Conservation (phyloP, 2,329 filamentous ascomycete species). For the Nectriaceae sp. region DNA sequence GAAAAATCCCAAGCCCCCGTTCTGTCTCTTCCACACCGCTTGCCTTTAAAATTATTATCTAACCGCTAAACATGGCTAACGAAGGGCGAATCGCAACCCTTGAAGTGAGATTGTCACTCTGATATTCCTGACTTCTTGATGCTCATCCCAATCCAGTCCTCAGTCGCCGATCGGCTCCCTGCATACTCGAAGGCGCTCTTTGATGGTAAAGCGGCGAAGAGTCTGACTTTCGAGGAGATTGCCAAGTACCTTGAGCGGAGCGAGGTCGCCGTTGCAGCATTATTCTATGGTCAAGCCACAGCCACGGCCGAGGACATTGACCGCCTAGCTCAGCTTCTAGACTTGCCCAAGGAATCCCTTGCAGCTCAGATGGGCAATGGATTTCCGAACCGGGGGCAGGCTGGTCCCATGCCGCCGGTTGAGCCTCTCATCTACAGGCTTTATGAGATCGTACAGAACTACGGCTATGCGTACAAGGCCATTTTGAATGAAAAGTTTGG, state of each 20-base stretch:
- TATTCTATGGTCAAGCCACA: slow-evolving; percentile 87
- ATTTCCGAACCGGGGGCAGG: slow-evolving; percentile 79
- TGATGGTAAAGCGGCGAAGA: slow-evolving; percentile 73
- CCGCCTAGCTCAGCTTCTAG: slow-evolving; percentile 67
- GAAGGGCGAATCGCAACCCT: slow-evolving; percentile 34
- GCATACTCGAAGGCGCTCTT: slow-evolving; percentile 67
- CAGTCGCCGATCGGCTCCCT: slow-evolving; percentile 70
- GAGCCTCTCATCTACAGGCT: slow-evolving; percentile 73
- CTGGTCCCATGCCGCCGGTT: slow-evolving; percentile 42
- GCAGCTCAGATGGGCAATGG: slow-evolving; percentile 65
- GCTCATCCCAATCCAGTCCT: slow-evolving; percentile 49
- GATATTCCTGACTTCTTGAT: slow-evolving; percentile 1
- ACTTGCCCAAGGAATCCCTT: slow-evolving; percentile 58
- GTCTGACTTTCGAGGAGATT: slow-evolving; percentile 79
- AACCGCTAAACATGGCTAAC: slow-evolving; percentile 21
- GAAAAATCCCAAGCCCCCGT: no score
- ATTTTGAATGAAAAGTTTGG: slow-evolving; percentile 94
- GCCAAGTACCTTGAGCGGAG: slow-evolving; percentile 72
- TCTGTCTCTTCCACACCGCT: no score
- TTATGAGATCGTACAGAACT: slow-evolving; percentile 96
- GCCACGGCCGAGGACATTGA: slow-evolving; percentile 68
- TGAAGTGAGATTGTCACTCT: slow-evolving; percentile 34
- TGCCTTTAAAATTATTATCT: slow-evolving; percentile 1
- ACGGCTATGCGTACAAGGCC: slow-evolving; percentile 94
- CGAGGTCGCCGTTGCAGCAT: slow-evolving; percentile 81